A percentile compares a stretch with the other conserved stretches of the same genome.
Conservation (phyloP, 2,329 filamentous ascomycete species). For the Aspergillus unguis region DNA sequence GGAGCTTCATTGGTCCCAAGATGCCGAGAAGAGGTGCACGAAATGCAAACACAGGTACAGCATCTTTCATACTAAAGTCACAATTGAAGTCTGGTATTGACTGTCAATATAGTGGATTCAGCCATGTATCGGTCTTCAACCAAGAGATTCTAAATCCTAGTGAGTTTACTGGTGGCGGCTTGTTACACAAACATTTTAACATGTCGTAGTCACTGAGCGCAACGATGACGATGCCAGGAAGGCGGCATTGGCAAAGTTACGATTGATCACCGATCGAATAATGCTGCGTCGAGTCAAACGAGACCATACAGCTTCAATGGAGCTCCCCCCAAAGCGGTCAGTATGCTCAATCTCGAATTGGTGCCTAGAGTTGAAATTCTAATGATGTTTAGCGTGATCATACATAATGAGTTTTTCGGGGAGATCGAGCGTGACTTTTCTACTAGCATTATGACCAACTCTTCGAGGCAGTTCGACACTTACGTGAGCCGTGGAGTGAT, state of each 20-base stretch:
- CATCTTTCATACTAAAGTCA: slow-evolving; percentile 14
- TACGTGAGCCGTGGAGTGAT: slow-evolving; percentile 93
- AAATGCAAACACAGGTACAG: slow-evolving; percentile 59
- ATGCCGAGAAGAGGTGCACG: slow-evolving; percentile 67
- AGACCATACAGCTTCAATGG: slow-evolving; percentile 91
- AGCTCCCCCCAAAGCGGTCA: slow-evolving; percentile 84
- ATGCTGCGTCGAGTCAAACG: slow-evolving; percentile 95
- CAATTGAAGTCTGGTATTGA: slow-evolving; percentile 10
- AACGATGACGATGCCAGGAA: slow-evolving; percentile 55
- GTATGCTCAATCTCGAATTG: slow-evolving; percentile 8
- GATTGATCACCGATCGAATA: slow-evolving; percentile 83
- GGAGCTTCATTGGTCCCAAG: slow-evolving; percentile 77
- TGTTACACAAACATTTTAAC: slow-evolving; percentile 9
- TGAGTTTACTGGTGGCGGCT: slow-evolving; percentile 20
- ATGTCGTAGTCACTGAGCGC: slow-evolving; percentile 52
- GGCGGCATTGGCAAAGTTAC: slow-evolving; percentile 74
- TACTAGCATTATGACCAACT: slow-evolving; percentile 89
- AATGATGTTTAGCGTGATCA: slow-evolving; percentile 57
- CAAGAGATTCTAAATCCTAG: slow-evolving; percentile 87
- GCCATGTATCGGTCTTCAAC: slow-evolving; percentile 81
- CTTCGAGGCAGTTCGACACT: slow-evolving; percentile 84
- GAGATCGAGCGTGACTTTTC: slow-evolving; percentile 96
- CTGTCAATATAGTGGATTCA: slow-evolving; percentile 48
- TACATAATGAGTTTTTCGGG: slow-evolving; percentile 94
- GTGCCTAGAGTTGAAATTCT: slow-evolving; percentile 2